Evolutionary conservation across 2,329 filamentous ascomycete genomes (phyloP), one percentile per base, ranked within the genome.

Genomic region (Epichloe baconii): DNA sequence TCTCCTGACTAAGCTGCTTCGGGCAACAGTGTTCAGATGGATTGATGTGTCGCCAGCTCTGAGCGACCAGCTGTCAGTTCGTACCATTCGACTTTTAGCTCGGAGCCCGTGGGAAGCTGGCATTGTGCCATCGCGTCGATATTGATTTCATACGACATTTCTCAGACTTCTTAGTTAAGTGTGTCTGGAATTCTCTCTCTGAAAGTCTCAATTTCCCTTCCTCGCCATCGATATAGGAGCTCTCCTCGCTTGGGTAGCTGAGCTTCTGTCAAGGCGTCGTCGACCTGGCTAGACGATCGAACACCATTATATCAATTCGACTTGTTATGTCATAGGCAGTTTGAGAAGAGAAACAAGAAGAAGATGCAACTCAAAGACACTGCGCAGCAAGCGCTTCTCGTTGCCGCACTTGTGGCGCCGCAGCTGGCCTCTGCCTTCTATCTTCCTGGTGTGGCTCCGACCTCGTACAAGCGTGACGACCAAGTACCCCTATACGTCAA

Each of bases 391-490:
- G 72, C 74, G 64, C 69, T 79, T 48, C 62, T 78, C 21, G 67
- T 71, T 44, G 67, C 76, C 26, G 62, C 80, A 45, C 62, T 82
- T 38, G 68, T 71, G 45, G 63, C 73, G 31, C 76, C 80, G 23
- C 73, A 78, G 55, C 65, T 81, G 37, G 69, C 75, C 14, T 76
- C 81, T 2, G 88, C 88, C 51, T 98, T 97, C 73, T 98, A 98
- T 71, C 86, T 98, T 41, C 93, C 91, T 38, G 93, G 93, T 59
- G 89, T 96, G 60, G 90, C 91, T 57, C 93, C 93, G 21, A 94
- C 88, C 43, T 91, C 91, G 52, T 98, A 98, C 74, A 82, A 86
- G 61, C 71, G 74, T 49, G 86, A 82, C 63, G 86, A 93, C 60
- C 72, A 72, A 26, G 93, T 98, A 23, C 88, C 90, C 23, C 79